Percentiles rank a stretch among this genome's conserved stretches.
These are phyloP conservation scores for Aspergillus nanangensis DNA, from an alignment of 495 filamentous ascomycete species.

Conservation along the genomic window DNA sequence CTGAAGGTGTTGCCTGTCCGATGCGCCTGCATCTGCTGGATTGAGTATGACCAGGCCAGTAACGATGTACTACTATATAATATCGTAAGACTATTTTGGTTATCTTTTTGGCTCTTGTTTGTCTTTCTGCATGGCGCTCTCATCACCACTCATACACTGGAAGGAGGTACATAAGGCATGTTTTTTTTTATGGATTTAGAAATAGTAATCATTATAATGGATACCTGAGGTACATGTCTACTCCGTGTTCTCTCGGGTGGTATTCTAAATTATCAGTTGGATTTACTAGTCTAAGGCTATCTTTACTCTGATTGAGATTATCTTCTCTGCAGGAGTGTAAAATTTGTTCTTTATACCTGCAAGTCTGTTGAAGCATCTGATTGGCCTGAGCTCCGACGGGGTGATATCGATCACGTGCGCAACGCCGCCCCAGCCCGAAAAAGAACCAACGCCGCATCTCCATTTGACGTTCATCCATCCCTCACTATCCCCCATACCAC, in stretches of 20 bases:
- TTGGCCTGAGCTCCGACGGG: too few species aligned
- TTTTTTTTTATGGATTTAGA: too few species aligned
- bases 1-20: conserved; percentile 38
- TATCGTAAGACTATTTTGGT: not conserved
- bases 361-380: too few species aligned
- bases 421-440: conserved; percentile 13
- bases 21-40: conserved; percentile 28
- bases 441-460: conserved; percentile 9
- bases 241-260: too few species aligned
- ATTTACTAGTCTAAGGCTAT: too few species aligned
- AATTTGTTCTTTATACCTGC: too few species aligned
- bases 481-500: conserved; percentile 10
- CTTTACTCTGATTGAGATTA: not conserved
- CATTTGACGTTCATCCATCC: conserved; percentile 7
- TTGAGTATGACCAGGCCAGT: too few species aligned
- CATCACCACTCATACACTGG: not conserved
- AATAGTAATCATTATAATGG: too few species aligned
- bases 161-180: too few species aligned
- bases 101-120: not conserved
- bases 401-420: conserved; percentile 7
- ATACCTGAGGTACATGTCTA: too few species aligned
- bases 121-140: not conserved
- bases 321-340: not conserved
- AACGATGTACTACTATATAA: too few species aligned
- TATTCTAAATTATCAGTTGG: too few species aligned